Conservation (phyloP, 805 yeast species). For the Lipomyces sp. region DNA sequence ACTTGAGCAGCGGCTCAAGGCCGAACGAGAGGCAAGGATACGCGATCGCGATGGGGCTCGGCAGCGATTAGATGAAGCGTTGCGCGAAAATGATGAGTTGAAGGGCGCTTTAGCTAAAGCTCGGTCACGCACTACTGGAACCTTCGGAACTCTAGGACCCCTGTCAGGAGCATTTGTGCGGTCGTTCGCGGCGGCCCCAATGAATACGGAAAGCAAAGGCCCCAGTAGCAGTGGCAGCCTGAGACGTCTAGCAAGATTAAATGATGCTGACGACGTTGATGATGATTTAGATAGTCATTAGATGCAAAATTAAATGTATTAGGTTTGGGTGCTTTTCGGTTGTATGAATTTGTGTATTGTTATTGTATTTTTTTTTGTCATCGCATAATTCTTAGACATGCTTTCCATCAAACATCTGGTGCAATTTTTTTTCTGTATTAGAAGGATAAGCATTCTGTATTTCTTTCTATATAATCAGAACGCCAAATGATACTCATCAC, state of each 20-base stretch:
- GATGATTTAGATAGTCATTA: constrained; percentile 21
- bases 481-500: neutral
- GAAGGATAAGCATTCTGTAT: constrained; percentile 1
- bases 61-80: constrained; percentile 35
- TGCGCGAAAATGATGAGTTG: constrained; percentile 24
- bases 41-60: constrained; percentile 39
- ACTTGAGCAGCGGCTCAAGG: constrained; percentile 38
- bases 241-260: neutral
- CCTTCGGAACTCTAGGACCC: constrained; percentile 18
- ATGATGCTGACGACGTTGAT: constrained; percentile 14
- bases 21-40: constrained; percentile 39
- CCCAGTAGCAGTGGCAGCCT: neutral
- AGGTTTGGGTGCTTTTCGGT: constrained; percentile 3
- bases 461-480: neutral
- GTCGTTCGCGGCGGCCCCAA: constrained; percentile 11
- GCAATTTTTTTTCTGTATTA: constrained; percentile 1
- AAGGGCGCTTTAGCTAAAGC: constrained; percentile 18
- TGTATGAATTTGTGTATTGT: neutral
- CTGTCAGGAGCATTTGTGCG: constrained; percentile 20
- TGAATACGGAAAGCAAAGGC: neutral
- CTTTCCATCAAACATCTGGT: neutral
- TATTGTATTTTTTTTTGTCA: neutral
- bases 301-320: neutral
- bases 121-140: constrained; percentile 15
- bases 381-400: neutral